phyloP scores from a whole-genome alignment of 179 eudicot species.

The Spergularia azorica region DNA sequence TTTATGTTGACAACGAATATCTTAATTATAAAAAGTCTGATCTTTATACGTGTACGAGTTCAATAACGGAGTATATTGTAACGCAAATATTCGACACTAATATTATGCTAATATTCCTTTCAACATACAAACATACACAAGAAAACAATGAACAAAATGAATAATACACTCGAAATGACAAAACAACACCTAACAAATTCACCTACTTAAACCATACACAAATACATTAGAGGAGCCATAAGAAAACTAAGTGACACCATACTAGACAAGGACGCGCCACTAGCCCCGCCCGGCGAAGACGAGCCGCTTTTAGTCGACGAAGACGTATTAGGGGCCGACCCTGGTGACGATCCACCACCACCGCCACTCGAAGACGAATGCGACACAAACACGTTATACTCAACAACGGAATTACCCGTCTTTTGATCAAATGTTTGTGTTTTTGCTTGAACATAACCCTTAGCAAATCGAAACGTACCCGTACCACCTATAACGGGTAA shows the following conservation, averaged over 20 bases:
- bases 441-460: conserved; percentile 33
- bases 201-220: conserved; percentile 12
- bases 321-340: not conserved
- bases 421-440: conserved; percentile 24
- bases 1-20: no score
- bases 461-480: conserved; percentile 37
- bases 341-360: not conserved
- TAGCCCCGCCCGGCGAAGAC: conserved; percentile 7
- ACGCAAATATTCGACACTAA: no score
- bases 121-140: not conserved
- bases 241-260: conserved; percentile 21
- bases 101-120: no score
- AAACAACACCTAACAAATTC: not conserved
- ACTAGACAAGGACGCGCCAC: conserved; percentile 19
- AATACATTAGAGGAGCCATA: conserved; percentile 21
- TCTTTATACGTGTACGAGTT: no score
- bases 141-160: not conserved
- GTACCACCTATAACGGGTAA: conserved; percentile 45
- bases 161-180: not conserved
- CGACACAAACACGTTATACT: conserved; percentile 35
- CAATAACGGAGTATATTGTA: no score
- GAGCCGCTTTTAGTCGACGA: conserved; percentile 10
- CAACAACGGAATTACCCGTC: conserved; percentile 32
- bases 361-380: conserved; percentile 20
- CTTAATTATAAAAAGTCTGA: no score